Evolutionary conservation across 2,329 filamentous ascomycete species (phyloP).

Genomic region (Colletotrichum spinosum): DNA sequence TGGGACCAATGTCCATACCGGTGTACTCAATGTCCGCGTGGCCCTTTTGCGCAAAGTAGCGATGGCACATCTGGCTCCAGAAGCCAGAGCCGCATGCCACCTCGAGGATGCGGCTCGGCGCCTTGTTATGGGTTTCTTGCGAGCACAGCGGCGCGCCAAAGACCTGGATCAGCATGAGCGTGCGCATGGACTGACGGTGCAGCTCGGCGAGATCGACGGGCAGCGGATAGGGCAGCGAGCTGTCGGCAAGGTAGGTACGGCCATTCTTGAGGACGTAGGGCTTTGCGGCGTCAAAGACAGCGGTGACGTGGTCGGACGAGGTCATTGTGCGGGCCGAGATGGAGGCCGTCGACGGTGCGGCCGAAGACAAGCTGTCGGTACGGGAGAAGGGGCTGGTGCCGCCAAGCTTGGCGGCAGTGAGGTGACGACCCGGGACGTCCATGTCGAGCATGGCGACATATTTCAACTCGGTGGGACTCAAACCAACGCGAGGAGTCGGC

Average conservation of each 20-base stretch:
- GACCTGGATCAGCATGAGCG: slow-evolving; percentile 82
- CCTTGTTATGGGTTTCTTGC: slow-evolving; percentile 62
- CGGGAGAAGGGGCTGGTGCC: slow-evolving; percentile 52
- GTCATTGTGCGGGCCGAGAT: slow-evolving; percentile 59
- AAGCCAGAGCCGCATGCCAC: slow-evolving; percentile 89
- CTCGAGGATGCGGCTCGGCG: slow-evolving; percentile 84
- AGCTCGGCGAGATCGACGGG: slow-evolving; percentile 89
- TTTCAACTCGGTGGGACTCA: slow-evolving; percentile 45
- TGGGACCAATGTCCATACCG: slow-evolving; percentile 82
- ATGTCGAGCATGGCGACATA: slow-evolving; percentile 51
- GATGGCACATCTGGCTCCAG: slow-evolving; percentile 90
- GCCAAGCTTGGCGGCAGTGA: slow-evolving; percentile 44
- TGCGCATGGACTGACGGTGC: slow-evolving; percentile 87
- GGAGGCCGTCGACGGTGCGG: slow-evolving; percentile 54
- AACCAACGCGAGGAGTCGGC: slow-evolving; percentile 17
- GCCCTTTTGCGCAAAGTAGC: slow-evolving; percentile 78
- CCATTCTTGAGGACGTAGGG: slow-evolving; percentile 81
- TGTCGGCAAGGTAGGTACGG: slow-evolving; percentile 84
- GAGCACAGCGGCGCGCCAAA: slow-evolving; percentile 85
- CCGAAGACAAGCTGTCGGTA: slow-evolving; percentile 60
- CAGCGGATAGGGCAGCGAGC: slow-evolving; percentile 80
- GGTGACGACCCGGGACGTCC: slow-evolving; percentile 38
- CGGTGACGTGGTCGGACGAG: slow-evolving; percentile 60
- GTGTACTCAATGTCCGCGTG: slow-evolving; percentile 80
- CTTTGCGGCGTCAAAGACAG: slow-evolving; percentile 53